Percentiles rank a stretch among this genome's conserved stretches.
These are phyloP conservation scores for Cercospora sp. DNA, from an alignment of 2,329 filamentous ascomycete genomes.

Conservation along the genomic window DNA sequence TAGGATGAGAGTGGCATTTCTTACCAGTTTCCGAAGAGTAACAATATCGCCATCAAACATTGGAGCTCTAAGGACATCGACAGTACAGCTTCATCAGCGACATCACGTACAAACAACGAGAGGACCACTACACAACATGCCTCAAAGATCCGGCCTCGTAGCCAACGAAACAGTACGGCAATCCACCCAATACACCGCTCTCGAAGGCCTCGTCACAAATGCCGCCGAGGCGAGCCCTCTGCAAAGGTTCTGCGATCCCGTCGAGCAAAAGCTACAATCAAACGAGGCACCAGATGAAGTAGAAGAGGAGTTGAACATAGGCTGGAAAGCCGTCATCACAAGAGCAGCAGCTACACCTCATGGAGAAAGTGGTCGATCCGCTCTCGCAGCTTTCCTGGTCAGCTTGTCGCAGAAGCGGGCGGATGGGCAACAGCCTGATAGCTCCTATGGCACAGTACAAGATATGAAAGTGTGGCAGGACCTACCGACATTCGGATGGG, in stretches of 20 bases:
- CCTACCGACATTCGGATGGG: conserved; percentile 35
- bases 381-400: conserved; percentile 8
- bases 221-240: conserved; percentile 19
- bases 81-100: background rate
- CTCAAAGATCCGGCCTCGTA: conserved; percentile 22
- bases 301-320: conserved; percentile 26
- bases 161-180: conserved; percentile 23
- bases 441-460: conserved; percentile 23
- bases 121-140: conserved; percentile 19
- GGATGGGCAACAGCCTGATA: conserved; percentile 25
- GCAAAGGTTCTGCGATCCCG: conserved; percentile 28
- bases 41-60: background rate
- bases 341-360: conserved; percentile 29
- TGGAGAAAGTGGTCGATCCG: conserved; percentile 15
- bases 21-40: background rate
- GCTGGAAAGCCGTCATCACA: conserved; percentile 30
- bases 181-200: conserved; percentile 21
- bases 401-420: conserved; percentile 16
- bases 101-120: background rate
- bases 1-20: conserved; percentile 3
- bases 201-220: conserved; percentile 18
- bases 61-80: background rate
- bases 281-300: conserved; percentile 24
- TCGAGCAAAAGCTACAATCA: conserved; percentile 24
- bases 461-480: conserved; percentile 34